Percentiles rank a stretch among this genome's conserved stretches.
Conservation (phyloP, 1,284 basidiomycete genomes). For the Melampsora americana region DNA sequence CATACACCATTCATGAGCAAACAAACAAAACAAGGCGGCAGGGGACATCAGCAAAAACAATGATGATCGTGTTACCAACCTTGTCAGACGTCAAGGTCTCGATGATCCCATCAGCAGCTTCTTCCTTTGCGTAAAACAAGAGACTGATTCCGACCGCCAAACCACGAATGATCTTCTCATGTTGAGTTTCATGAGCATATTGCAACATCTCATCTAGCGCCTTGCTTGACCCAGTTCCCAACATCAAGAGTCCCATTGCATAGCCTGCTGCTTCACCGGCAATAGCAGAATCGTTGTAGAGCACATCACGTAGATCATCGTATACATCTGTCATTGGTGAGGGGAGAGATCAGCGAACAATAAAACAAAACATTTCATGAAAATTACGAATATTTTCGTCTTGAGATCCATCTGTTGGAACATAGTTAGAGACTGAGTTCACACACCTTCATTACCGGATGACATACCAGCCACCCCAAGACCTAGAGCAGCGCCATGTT, state of each 20-base stretch:
- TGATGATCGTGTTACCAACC: slow-evolving; percentile 58
- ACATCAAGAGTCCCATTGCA: slow-evolving; percentile 93
- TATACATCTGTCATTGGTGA: slow-evolving; percentile 65
- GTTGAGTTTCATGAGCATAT: slow-evolving; percentile 90
- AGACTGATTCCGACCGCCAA: slow-evolving; percentile 85
- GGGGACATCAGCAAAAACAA: not conserved
- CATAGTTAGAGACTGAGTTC: not conserved
- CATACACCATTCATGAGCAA: slow-evolving; percentile 8
- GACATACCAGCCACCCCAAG: slow-evolving; percentile 90
- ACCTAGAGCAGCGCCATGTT: slow-evolving; percentile 90
- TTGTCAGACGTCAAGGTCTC: slow-evolving; percentile 75
- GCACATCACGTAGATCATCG: slow-evolving; percentile 78
- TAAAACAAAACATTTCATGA: not conserved
- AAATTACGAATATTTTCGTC: not conserved
- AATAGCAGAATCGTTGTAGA: slow-evolving; percentile 88
- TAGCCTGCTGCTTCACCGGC: slow-evolving; percentile 91
- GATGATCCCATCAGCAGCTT: slow-evolving; percentile 76
- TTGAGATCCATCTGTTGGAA: not conserved
- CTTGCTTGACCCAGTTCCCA: slow-evolving; percentile 75
- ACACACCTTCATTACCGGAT: slow-evolving; percentile 67
- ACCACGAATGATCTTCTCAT: slow-evolving; percentile 96
- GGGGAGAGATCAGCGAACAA: not conserved
- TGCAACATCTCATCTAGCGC: slow-evolving; percentile 86
- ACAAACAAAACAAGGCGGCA: slow-evolving; percentile 33
- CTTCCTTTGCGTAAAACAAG: slow-evolving; percentile 83